Base-by-base conservation (phyloP, 495 filamentous ascomycete species). In the Penicillium arizonense region DNA sequence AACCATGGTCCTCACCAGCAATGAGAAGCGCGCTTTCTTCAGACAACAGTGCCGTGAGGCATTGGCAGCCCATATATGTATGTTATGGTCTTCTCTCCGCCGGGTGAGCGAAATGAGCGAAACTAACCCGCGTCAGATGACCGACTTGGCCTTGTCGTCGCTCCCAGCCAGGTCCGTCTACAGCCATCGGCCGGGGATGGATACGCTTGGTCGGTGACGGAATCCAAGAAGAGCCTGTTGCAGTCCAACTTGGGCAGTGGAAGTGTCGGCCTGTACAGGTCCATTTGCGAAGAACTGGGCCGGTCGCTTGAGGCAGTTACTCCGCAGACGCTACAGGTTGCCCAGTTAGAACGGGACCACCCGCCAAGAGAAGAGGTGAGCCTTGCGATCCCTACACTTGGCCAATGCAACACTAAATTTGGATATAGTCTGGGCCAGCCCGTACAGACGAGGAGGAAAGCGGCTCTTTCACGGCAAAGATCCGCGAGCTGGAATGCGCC, bases 111-210 rank as follows among this genome's bases (percentile, higher is more conserved):
- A n/a, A n/a, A n/a, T n/a, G n/a, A n/a, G 13, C 6, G 24, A 32
- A 14, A 30, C 13, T 32, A 32, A 44, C 26, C 13, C 26, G 4
- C 24, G 4, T 32, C 24, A 49, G 46, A 39, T 40, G 20, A 39
- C 34, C 46, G 35, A 49, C 46, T 49, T 39, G 35, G 46, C 23
- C 35, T 49, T 35, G 21, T 36, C 21, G 21, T 49, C 21, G 46
- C 46, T 49, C 35, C 46, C 35, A 40, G 37, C 8, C 12, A 40
- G 3, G 23, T 49, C 21, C 35, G 23, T 32, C 36, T 41, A 24
- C 11, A 40, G 33, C 47, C 35, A 32, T 23, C 5, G 9, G 21
- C 35, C 13, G 21, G 24, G n/a, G 36, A 49, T 36, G n/a, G n/a
- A 28, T 49, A 49, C 24, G 12, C 35, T 23, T 49, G 35, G 36